A percentile compares a stretch with the other conserved stretches of the same genome.
phyloP scores from a whole-genome alignment of 2,329 filamentous ascomycete genomes.

The Stagonosporopsis chrysanthemi region DNA sequence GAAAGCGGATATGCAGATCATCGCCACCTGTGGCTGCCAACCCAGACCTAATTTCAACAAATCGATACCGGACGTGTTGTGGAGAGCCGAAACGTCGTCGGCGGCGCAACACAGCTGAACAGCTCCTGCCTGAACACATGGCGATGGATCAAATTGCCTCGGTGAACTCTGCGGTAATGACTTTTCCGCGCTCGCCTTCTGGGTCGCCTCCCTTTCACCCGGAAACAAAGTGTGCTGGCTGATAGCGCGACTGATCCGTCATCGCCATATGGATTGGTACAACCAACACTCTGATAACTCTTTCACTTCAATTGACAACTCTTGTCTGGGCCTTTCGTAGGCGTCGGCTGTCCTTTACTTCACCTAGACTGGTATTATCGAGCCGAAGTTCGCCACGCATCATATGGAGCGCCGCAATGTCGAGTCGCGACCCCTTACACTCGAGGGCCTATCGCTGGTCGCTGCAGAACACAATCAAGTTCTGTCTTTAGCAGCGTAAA shows the following conservation, averaged over 20 bases:
- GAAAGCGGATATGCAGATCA: not conserved
- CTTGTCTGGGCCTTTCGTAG: not conserved
- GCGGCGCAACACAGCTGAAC: not conserved
- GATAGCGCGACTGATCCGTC: not conserved
- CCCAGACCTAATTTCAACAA: slow-evolving; percentile 6
- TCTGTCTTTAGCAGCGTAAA: too few species aligned
- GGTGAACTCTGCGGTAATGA: not conserved
- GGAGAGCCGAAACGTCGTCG: slow-evolving; percentile 16
- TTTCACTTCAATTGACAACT: not conserved
- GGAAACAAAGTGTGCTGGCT: not conserved
- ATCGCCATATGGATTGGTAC: not conserved
- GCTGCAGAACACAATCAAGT: too few species aligned
- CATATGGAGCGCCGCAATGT: not conserved
- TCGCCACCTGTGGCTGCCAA: slow-evolving; percentile 9
- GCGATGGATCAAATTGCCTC: not conserved
- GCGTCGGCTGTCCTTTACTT: not conserved
- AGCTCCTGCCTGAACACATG: not conserved
- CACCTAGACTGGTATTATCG: not conserved
- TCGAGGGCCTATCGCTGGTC: too few species aligned
- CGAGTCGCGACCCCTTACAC: too few species aligned
- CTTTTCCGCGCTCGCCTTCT: not conserved
- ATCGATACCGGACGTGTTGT: slow-evolving; percentile 10
- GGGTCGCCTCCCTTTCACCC: not conserved
- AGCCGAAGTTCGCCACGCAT: not conserved
- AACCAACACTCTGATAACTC: not conserved